Conservation (phyloP, 2,329 filamentous ascomycete species). For the Curvularia eragrostidis region DNA sequence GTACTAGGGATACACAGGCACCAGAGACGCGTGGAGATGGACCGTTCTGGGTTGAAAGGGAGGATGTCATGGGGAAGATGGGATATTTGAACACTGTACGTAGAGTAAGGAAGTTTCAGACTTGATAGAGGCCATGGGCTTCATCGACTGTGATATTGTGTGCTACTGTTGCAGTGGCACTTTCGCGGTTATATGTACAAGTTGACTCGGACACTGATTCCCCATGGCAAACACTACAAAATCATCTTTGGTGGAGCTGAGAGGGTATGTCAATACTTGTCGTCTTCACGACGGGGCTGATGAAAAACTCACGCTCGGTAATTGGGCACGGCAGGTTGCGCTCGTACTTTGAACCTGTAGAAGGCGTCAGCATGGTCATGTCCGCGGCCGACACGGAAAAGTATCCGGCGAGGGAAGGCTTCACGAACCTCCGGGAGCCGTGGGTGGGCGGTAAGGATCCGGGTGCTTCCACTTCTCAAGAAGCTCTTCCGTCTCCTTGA, state of each 20-base stretch:
- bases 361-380: slow-evolving; percentile 26
- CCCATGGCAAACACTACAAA: slow-evolving; percentile 32
- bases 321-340: slow-evolving; percentile 84
- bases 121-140: slow-evolving; percentile 4
- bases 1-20: not conserved
- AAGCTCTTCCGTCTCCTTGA: slow-evolving; percentile 86
- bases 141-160: slow-evolving; percentile 13
- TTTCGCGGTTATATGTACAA: slow-evolving; percentile 21
- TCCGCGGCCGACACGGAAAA: slow-evolving; percentile 31
- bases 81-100: slow-evolving; percentile 40
- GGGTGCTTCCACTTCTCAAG: slow-evolving; percentile 97
- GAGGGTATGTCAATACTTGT: slow-evolving; percentile 20
- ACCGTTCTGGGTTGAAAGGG: slow-evolving; percentile 32
- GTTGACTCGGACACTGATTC: slow-evolving; percentile 12
- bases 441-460: slow-evolving; percentile 87
- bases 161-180: slow-evolving; percentile 10
- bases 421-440: slow-evolving; percentile 83
- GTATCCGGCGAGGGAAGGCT: slow-evolving; percentile 24
- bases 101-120: slow-evolving; percentile 42
- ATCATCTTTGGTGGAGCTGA: slow-evolving; percentile 48
- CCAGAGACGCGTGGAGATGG: not conserved
- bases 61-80: slow-evolving; percentile 32
- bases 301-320: slow-evolving; percentile 73
- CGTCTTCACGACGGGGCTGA: not conserved
- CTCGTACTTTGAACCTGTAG: slow-evolving; percentile 91